phyloP scores from a whole-genome alignment of 75 land plant species.

The Pinus tabuliformis region DNA sequence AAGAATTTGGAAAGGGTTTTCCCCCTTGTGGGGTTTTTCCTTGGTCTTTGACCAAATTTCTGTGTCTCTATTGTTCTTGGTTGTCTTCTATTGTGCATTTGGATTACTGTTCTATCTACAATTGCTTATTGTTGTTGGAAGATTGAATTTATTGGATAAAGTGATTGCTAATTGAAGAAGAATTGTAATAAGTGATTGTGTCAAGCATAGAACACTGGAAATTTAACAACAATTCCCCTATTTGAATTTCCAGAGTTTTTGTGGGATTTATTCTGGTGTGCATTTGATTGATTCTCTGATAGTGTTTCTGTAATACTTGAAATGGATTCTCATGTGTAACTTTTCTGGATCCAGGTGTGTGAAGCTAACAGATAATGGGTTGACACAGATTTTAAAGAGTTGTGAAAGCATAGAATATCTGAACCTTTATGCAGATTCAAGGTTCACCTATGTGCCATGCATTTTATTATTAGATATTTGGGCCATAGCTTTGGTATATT shows the following conservation, averaged over 20 bases:
- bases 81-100: no score
- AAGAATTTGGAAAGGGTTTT: no score
- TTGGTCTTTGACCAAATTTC: no score
- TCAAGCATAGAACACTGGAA: no score
- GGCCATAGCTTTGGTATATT: neutral
- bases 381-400: constrained; percentile 45
- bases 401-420: constrained; percentile 65
- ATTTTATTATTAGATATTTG: neutral
- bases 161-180: no score
- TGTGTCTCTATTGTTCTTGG: no score
- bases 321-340: neutral
- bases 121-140: no score
- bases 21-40: no score
- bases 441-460: constrained; percentile 30
- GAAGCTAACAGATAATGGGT: constrained; percentile 76
- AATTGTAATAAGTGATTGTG: no score
- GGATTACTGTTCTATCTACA: no score
- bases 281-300: neutral
- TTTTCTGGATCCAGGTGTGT: constrained; percentile 48
- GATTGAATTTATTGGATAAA: no score
- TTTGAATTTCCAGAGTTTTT: neutral
- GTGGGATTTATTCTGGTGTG: neutral
- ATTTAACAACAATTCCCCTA: neutral
- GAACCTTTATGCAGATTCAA: constrained; percentile 82
- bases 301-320: neutral